Evolutionary conservation across 768 basidiomycete species (phyloP), one percentile per base, ranked within the genome.

Genomic region (Lactarius evosmus): DNA sequence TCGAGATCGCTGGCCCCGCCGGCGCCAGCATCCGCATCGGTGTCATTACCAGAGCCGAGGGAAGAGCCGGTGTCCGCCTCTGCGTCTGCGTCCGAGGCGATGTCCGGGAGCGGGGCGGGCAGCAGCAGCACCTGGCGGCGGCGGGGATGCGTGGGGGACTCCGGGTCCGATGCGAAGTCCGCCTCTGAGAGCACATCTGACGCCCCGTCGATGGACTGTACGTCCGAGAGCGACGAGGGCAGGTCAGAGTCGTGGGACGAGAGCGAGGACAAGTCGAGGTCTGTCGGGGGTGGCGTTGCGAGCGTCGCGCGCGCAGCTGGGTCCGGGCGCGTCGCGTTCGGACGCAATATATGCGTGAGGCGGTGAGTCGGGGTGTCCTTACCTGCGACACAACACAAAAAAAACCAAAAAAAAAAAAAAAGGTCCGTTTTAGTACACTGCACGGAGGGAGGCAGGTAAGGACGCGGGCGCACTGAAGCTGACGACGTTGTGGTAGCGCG

Each of bases 331-430:
- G 82, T 80, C 58, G 85, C 80, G 67, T 91, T 89, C 4, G 92
- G 92, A 38, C 92, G 85, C 27, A 94, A 80, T 56, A 94, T 83
- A 73, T 91, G 87, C 4, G 91, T 93, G 36, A 91, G 76, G 22
- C 91, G 86, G 50, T 79, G 73, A 0, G 84, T 84, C 1, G 81
- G 72, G 1, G 69, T 67, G 49, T 77, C 86, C 74, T 85, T 88
- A 77, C 87, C 85, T 83, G 62, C 46, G 25, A 33, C 25, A 22
- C 1, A 29, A n/a, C n/a, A n/a, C n/a, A n/a, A n/a, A n/a, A n/a
- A 46, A 52, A n/a, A 32, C n/a, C n/a, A 49, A 7, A 27, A 29
- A 7, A 41, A 54, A 19, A 33, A 49, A 3, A 22, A 32, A 17
- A 17, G 9, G 12, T 5, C 3, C 25, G 6, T 7, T 3, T 30